Base-by-base conservation (phyloP, 176 grass and related monocot species). In the Cocos nucifera region DNA sequence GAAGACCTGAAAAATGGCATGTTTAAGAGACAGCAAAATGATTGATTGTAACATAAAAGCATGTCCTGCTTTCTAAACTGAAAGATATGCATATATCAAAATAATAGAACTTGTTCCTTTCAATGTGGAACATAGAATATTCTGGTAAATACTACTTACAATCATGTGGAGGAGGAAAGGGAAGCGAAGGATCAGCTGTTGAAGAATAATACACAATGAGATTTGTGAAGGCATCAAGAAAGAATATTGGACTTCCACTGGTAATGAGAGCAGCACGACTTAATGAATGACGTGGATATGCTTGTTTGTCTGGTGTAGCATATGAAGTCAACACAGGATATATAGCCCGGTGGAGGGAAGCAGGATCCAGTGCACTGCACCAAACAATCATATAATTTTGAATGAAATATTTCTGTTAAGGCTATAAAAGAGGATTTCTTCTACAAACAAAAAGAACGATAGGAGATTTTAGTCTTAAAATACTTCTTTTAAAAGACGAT, bases 131-230 rank as follows among this genome's bases (percentile, higher is more conserved):
- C 2, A 44, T 44, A 44, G 8, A 44, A 10, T 44, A 44, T 44
- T 44, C 35, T 44, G 35, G 9, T 44, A 14, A 50, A 12, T 17
- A 76, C 50, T 70, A 59, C 87, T 86, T 89, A 98, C 93, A 98
- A 76, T 89, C 87, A 76, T 83, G 87, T 30, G 93, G 93, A 3
- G 93, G 93, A 75, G 87, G 93, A 70, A 92, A 98, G 54, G 84
- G 78, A 75, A 92, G 63, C 10, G 76, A 88, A 73, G 81, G 76
- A 72, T 92, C 93, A 60, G 81, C 83, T 8, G 87, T 80, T 4
- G 81, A 65, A 18, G 63, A 73, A 61, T 98, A 98, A 55, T 92
- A 98, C 39, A 92, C 84, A 49, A 98, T 70, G 48, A 98, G 59
- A 65, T 89, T 75, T 49, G 93, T 98, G 59, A 98, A 98, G 55